Evolutionary conservation across 805 yeast genomes (phyloP), one percentile per base, ranked within the genome.

Genomic region (Candida dendrica): DNA sequence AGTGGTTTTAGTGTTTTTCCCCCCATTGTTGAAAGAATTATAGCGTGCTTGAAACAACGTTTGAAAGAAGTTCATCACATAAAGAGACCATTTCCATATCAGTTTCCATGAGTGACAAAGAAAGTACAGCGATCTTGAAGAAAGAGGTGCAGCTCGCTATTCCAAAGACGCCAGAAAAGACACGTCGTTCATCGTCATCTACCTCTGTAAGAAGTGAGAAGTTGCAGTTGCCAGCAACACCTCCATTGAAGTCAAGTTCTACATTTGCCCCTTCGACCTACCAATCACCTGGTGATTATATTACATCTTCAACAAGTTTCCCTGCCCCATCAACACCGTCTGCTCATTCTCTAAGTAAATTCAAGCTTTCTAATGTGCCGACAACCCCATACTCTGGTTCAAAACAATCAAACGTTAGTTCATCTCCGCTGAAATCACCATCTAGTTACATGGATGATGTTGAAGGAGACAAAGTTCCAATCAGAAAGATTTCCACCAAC

Each of bases 401-500:
- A 4, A 11, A 39, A 6, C 27, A 36, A 6, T 38, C 31, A 14
- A 29, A 22, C 9, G 27, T 34, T 6, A n/a, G 14, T 26, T 19
- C 40, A 3, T 49, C 61, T 2, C 61, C 61, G 6, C 37, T 57
- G 34, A 57, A 55, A 24, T 55, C 60, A 0, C 61, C 61, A 4
- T 42, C 53, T n/a, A 48, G 46, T 6, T 11, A 35, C 3, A 32
- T n/a, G 15, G 55, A 55, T 8, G 58, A 55, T 24, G 50, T 44
- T 11, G 60, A 47, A 16, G 30, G 30, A 11, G 55, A 50, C 11
- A 56, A 51, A 30, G 65, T 65, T 33, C 71, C 71, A 10, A 66
- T 66, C 13, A 56, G 69, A 39, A 65, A 64, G 37, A 60, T 68
- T 16, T 66, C 72, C 1, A 58, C 64, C 18, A 63, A 62, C 43